Evolutionary conservation across 345 rosid species (phyloP).

Genomic region (Acer saccharum): DNA sequence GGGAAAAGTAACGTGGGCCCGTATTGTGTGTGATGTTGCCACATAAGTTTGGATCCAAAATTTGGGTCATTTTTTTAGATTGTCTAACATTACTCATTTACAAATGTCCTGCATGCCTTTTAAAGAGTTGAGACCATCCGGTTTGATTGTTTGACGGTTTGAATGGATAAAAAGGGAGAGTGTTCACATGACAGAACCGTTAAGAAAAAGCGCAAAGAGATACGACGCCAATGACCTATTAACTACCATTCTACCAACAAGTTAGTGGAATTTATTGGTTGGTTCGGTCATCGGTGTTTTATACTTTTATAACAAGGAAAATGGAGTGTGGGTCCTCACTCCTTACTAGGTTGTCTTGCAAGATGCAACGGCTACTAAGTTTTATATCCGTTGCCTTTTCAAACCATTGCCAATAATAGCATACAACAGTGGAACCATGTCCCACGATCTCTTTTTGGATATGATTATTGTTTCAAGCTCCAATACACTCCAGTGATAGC

Average conservation of each 20-base stretch:
- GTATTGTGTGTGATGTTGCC: too few species aligned
- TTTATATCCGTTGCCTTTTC: neutral
- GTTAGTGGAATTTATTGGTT: neutral
- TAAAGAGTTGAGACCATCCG: too few species aligned
- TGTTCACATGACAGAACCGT: neutral
- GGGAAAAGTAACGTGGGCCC: too few species aligned
- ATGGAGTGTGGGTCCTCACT: neutral
- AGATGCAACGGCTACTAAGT: conserved; percentile 1
- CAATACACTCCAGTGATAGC: neutral
- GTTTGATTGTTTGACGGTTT: neutral
- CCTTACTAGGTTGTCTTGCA: neutral
- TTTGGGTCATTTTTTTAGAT: too few species aligned
- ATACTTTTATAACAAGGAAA: neutral
- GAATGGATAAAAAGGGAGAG: neutral
- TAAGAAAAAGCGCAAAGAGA: neutral
- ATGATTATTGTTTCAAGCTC: neutral
- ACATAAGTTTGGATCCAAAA: too few species aligned
- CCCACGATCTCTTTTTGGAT: neutral
- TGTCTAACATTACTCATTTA: too few species aligned
- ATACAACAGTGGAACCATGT: too few species aligned
- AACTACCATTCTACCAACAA: neutral
- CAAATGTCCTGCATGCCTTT: too few species aligned
- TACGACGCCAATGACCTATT: neutral
- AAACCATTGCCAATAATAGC: neutral
- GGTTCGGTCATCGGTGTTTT: neutral